Percentiles rank a stretch among this genome's conserved stretches.
These are phyloP conservation scores for Hypoxylon sp. DNA, from an alignment of 2,329 filamentous ascomycete species.

Conservation along the genomic window DNA sequence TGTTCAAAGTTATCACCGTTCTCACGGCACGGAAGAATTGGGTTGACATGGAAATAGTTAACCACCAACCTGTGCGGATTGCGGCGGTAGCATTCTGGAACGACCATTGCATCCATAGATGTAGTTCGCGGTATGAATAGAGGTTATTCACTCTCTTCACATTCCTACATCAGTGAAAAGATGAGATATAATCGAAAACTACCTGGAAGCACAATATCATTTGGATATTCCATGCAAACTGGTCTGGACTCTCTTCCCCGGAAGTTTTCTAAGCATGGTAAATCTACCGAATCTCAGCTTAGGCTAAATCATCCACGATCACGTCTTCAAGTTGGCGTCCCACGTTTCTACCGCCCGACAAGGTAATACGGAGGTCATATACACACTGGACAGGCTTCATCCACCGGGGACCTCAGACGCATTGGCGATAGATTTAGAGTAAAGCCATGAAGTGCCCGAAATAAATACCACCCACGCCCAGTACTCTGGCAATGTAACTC, in stretches of 20 bases:
- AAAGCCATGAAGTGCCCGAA: neutral
- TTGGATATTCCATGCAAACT: neutral
- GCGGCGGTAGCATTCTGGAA: too few relatives aligned
- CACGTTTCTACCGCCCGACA: slow-evolving; percentile 12
- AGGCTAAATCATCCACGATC: slow-evolving; percentile 38
- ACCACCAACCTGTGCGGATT: too few relatives aligned
- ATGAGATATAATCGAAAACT: neutral
- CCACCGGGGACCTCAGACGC: slow-evolving; percentile 15
- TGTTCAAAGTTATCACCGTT: too few relatives aligned
- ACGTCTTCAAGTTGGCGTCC: slow-evolving; percentile 7
- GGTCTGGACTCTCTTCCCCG: slow-evolving; percentile 9
- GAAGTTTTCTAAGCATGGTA: neutral
- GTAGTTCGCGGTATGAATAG: neutral
- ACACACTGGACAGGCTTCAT: neutral
- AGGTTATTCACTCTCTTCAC: neutral
- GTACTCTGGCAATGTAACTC: slow-evolving; percentile 28
- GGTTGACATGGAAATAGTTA: too few relatives aligned
- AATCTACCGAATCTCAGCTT: slow-evolving; percentile 28
- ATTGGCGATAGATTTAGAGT: neutral
- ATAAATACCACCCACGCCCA: slow-evolving; percentile 34
- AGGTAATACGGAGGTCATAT: slow-evolving; percentile 26
- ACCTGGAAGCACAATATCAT: neutral
- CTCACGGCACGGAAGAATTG: too few relatives aligned
- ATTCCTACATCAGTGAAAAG: neutral
- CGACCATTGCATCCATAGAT: too few relatives aligned